Conservation (phyloP, 345 rosid species). For the Dovyalis caffra region DNA sequence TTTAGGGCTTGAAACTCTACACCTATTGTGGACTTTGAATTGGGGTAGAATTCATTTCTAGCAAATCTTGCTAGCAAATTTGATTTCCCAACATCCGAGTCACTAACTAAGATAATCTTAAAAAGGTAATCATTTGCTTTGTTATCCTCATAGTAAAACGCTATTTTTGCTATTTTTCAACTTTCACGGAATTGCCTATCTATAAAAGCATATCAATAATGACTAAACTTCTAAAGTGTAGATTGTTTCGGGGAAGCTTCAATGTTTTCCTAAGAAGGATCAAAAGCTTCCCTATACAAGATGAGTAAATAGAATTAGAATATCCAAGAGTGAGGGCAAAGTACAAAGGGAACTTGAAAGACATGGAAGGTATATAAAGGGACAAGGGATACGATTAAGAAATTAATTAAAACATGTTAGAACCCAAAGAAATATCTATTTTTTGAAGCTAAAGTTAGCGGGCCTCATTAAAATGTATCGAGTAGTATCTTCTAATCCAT, state of each 20-base stretch:
- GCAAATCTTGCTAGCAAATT: conserved; percentile 98
- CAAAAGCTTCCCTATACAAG: conserved; percentile 20
- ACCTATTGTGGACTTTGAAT: conserved; percentile 94
- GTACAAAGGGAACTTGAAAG: conserved; percentile 41
- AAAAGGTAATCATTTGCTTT: conserved; percentile 92
- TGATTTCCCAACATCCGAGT: conserved; percentile 97
- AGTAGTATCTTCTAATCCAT: conserved; percentile 24
- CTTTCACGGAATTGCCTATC: conserved; percentile 28
- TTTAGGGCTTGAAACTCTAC: conserved; percentile 98
- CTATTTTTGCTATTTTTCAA: conserved; percentile 76
- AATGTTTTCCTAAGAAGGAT: conserved; percentile 19
- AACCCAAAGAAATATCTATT: conserved; percentile 31
- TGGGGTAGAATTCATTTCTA: conserved; percentile 88
- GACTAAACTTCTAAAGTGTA: conserved; percentile 13
- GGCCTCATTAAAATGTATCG: background rate
- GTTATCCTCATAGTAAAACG: conserved; percentile 63
- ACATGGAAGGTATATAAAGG: conserved; percentile 35
- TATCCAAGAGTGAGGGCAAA: conserved; percentile 31
- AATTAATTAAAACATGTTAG: conserved; percentile 12
- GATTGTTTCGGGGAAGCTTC: conserved; percentile 14
- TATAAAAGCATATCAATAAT: conserved; percentile 45
- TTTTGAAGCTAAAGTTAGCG: conserved; percentile 24
- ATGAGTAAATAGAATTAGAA: conserved; percentile 23
- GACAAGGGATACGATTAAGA: conserved; percentile 13
- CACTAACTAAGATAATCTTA: conserved; percentile 86